A percentile compares a stretch with the other conserved stretches of the same genome.
These are phyloP conservation scores for Ascosphaera pollenicola DNA, from an alignment of 2,329 filamentous ascomycete genomes.

Conservation along the genomic window DNA sequence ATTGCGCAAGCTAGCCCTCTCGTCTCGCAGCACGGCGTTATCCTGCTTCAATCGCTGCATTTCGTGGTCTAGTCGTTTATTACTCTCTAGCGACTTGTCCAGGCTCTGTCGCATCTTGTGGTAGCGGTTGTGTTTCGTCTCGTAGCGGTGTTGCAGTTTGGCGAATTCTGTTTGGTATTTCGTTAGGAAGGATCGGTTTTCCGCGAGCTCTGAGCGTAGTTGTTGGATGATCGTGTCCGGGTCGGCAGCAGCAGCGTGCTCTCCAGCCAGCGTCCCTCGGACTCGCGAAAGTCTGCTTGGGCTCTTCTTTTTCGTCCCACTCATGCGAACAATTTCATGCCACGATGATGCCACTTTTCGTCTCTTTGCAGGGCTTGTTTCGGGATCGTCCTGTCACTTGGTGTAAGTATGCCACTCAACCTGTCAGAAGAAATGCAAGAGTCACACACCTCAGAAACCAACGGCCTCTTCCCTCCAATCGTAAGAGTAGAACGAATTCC, in stretches of 20 bases:
- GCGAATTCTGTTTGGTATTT: conserved; percentile 15
- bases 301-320: conserved; percentile 12
- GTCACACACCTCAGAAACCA: not conserved
- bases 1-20: conserved; percentile 14
- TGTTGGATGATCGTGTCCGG: conserved; percentile 13
- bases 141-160: conserved; percentile 22
- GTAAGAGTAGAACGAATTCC: not conserved
- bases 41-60: conserved; percentile 14
- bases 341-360: conserved; percentile 14
- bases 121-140: conserved; percentile 17
- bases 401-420: conserved; percentile 9
- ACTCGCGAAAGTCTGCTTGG: conserved; percentile 10
- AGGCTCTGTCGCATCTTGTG: conserved; percentile 17
- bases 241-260: conserved; percentile 11
- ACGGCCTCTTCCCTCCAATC: not conserved
- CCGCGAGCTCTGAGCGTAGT: conserved; percentile 11
- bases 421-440: conserved; percentile 7
- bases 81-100: conserved; percentile 11
- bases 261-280: conserved; percentile 7
- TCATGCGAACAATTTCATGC: conserved; percentile 16
- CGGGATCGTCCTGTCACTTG: conserved; percentile 7
- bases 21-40: conserved; percentile 19
- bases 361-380: conserved; percentile 15
- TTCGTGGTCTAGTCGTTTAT: conserved; percentile 11
- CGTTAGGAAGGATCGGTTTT: conserved; percentile 10